These are phyloP conservation scores for Termitomyces sp. DNA, from an alignment of 768 basidiomycete genomes.

Conservation along the genomic window DNA sequence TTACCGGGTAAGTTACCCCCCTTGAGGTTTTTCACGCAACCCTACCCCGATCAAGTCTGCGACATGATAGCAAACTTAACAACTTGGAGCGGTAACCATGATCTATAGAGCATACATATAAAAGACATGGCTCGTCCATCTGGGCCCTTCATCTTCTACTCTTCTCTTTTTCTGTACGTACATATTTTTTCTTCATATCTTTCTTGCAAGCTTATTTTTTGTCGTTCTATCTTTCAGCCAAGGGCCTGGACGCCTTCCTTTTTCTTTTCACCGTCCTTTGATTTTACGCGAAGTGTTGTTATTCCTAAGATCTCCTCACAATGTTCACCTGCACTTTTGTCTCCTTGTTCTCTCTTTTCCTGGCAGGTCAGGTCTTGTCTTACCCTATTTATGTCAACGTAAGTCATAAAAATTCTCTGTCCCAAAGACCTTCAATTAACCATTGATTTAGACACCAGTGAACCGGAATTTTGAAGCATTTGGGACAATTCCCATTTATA, in stretches of 20 bases:
- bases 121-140: conserved; percentile 1
- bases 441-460: conserved; percentile 21
- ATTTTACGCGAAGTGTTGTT: conserved; percentile 8
- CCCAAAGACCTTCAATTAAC: conserved; percentile 7
- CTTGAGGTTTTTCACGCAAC: too few species aligned
- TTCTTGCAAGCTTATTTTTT: neutral
- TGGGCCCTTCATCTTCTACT: conserved; percentile 2
- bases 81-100: conserved; percentile 12
- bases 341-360: conserved; percentile 33
- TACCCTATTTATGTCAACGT: conserved; percentile 38
- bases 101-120: conserved; percentile 4
- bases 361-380: conserved; percentile 40
- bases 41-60: too few species aligned
- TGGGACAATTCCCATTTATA: conserved; percentile 39
- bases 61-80: too few species aligned
- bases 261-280: conserved; percentile 8
- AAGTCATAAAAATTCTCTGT: conserved; percentile 12
- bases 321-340: conserved; percentile 44
- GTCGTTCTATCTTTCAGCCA: conserved; percentile 13
- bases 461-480: conserved; percentile 28
- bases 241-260: conserved; percentile 18
- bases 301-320: conserved; percentile 16
- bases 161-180: conserved; percentile 13
- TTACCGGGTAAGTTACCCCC: too few species aligned
- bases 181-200: neutral